Evolutionary conservation across 2,329 filamentous ascomycete species (phyloP).

Genomic region (Calonectria hawksworthii): DNA sequence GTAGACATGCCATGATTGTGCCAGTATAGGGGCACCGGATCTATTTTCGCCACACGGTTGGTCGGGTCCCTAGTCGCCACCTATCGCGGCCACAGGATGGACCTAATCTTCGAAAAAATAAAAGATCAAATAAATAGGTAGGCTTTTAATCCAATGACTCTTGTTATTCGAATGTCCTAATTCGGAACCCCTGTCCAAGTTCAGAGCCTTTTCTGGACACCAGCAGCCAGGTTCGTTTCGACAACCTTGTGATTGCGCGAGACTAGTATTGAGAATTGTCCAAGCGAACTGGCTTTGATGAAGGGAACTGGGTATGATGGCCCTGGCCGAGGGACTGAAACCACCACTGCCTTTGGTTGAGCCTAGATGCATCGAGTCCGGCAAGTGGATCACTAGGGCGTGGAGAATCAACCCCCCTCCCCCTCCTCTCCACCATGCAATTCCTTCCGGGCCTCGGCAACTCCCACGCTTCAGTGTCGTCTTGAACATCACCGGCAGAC

Average conservation of each 20-base stretch:
- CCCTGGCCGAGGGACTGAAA: conserved; percentile 35
- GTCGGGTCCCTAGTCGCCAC: neutral
- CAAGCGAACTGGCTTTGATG: conserved; percentile 27
- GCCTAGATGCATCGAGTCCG: neutral
- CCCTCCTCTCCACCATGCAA: conserved; percentile 20
- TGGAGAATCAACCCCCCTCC: conserved; percentile 20
- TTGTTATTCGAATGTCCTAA: conserved; percentile 1
- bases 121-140: neutral
- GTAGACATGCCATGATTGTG: neutral
- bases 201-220: neutral
- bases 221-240: neutral
- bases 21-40: neutral
- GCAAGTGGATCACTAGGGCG: conserved; percentile 23
- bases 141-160: neutral
- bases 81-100: neutral
- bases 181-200: neutral
- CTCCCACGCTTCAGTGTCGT: conserved; percentile 11
- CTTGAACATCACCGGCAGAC: conserved; percentile 11
- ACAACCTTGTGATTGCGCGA: conserved; percentile 4
- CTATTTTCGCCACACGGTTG: neutral
- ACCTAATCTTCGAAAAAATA: neutral
- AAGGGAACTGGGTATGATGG: conserved; percentile 26
- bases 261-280: neutral
- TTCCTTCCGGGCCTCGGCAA: conserved; percentile 22
- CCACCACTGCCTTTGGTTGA: conserved; percentile 31